These are phyloP conservation scores for Coemansia sp. DNA, from an alignment of 192 early-diverging fungal genomes.

Conservation along the genomic window DNA sequence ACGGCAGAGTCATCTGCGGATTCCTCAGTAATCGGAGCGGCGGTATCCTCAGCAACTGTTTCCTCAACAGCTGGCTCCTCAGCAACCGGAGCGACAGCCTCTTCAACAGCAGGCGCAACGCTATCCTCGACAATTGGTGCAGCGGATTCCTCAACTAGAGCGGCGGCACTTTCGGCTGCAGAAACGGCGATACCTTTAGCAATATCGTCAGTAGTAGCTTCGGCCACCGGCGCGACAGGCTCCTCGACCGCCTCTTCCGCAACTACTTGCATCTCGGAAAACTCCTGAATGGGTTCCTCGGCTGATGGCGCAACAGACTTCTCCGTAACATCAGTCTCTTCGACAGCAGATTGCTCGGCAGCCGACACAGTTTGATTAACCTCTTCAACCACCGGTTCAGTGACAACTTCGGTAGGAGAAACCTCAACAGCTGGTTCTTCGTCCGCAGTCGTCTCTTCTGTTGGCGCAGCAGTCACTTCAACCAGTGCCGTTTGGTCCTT, in stretches of 20 bases:
- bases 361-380: not conserved
- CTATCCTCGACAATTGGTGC: not conserved
- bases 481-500: not conserved
- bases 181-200: not conserved
- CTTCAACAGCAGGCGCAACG: not conserved
- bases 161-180: not conserved
- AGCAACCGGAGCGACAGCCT: not conserved
- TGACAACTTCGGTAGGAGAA: not conserved
- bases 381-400: not conserved
- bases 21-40: not conserved
- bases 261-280: not conserved
- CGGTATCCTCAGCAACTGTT: not conserved
- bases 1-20: not conserved
- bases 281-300: not conserved
- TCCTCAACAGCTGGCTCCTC: not conserved
- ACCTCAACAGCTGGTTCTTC: not conserved
- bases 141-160: not conserved
- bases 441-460: not conserved
- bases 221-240: not conserved
- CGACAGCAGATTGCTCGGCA: not conserved
- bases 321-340: not conserved
- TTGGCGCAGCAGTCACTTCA: not conserved
- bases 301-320: constrained; percentile 1
- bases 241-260: not conserved
- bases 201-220: not conserved